Evolutionary conservation across 441 rosid species (phyloP).

Genomic region (Gossypium gossypioides): DNA sequence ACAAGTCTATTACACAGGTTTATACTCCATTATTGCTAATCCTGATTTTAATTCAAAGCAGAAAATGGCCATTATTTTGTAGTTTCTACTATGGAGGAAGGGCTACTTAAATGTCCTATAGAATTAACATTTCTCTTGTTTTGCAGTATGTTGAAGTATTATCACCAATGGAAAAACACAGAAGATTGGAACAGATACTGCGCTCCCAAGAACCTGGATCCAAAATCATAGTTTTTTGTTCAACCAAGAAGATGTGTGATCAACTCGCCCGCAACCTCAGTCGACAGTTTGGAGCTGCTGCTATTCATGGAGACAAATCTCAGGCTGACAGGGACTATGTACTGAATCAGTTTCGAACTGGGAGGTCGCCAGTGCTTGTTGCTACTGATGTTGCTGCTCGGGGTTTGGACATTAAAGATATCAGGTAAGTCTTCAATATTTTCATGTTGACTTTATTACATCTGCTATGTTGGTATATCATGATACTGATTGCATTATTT

Average conservation of each 20-base stretch:
- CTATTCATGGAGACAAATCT: constrained; percentile 98
- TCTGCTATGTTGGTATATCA: neutral
- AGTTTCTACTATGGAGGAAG: neutral
- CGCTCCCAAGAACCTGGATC: constrained; percentile 93
- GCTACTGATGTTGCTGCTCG: constrained; percentile 99
- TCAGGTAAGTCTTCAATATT: constrained; percentile 35
- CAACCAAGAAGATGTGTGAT: constrained; percentile 97
- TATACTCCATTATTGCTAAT: neutral
- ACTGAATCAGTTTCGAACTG: constrained; percentile 73
- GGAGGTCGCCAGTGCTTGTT: constrained; percentile 89
- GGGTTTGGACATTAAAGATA: constrained; percentile 90
- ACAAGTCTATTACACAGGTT: constrained; percentile 95
- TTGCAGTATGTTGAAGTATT: constrained; percentile 67
- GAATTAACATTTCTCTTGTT: constrained; percentile 4
- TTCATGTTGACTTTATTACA: neutral
- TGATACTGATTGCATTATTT: neutral
- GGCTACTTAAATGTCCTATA: neutral
- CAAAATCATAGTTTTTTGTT: constrained; percentile 83
- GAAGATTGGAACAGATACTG: constrained; percentile 83
- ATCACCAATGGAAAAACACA: constrained; percentile 79
- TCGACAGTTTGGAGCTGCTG: constrained; percentile 88
- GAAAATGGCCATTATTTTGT: neutral
- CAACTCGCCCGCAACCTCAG: constrained; percentile 76
- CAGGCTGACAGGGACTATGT: constrained; percentile 89
- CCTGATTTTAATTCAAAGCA: neutral